These are phyloP conservation scores for Gynostemma pentaphyllum DNA, from an alignment of 306 rosid genomes.

Conservation along the genomic window DNA sequence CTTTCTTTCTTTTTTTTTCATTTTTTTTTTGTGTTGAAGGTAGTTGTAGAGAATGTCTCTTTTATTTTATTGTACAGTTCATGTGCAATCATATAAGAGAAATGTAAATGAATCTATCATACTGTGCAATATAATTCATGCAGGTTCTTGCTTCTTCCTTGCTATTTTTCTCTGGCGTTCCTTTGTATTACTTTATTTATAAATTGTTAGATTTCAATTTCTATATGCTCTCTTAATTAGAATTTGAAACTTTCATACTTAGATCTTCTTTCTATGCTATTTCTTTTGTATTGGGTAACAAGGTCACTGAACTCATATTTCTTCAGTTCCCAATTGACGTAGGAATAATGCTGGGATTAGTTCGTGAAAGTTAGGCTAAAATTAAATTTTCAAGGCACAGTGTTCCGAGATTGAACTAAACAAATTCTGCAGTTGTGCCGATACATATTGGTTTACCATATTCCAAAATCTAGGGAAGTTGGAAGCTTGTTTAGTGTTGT, in stretches of 20 bases:
- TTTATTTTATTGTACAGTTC: slow-evolving; percentile 52
- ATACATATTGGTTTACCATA: not conserved
- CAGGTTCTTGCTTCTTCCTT: slow-evolving; percentile 7
- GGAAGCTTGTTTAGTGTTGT: not conserved
- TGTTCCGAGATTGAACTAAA: not conserved
- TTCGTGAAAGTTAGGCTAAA: not conserved
- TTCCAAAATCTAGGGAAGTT: not conserved
- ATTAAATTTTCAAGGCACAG: not conserved
- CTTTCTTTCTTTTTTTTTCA: too few relatives aligned
- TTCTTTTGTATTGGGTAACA: not conserved
- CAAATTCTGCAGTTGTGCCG: not conserved
- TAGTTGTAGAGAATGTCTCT: slow-evolving; percentile 44
- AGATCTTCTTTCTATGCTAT: not conserved
- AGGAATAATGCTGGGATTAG: not conserved
- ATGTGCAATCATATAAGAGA: slow-evolving; percentile 27
- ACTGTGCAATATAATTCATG: slow-evolving; percentile 44
- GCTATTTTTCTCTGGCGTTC: slow-evolving; percentile 5
- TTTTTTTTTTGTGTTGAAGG: slow-evolving; percentile 57
- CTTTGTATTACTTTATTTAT: not conserved
- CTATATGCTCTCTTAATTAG: not conserved
- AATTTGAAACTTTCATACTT: not conserved
- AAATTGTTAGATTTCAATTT: not conserved
- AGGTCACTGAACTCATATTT: not conserved
- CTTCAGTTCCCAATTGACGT: not conserved
- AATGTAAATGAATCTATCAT: slow-evolving; percentile 50